Base-by-base conservation (phyloP, 257 asterid species). In the Solanum acaule region DNA sequence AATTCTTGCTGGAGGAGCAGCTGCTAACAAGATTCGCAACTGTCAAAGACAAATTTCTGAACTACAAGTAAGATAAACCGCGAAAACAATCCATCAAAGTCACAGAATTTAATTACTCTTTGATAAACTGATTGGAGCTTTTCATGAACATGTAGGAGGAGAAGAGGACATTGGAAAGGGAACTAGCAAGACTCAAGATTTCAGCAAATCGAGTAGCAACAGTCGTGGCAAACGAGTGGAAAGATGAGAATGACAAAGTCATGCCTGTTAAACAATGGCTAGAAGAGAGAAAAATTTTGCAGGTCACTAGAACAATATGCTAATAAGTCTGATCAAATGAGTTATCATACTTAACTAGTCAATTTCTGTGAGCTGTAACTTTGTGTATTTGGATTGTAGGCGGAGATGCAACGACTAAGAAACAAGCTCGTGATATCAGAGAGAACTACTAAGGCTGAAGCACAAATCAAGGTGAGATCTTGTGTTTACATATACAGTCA, bases 231-330 rank as follows among this genome's bases (percentile, higher is more conserved):
- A 97, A 94, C 37, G 99, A 97, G 90, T 97, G 99, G 99, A 97
- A 97, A 90, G 98, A 95, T 83, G 99, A 95, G 75, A 97, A 93
- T 49, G 94, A 93, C 93, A 95, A 90, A 92, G 97, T 97, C 52
- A 97, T 96, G 98, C 99, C 99, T 35, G 97, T 95, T 71, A 96
- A 92, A 90, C 98, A 96, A 90, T 96, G 99, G 99, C 92, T 95
- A 72, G 98, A 96, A 89, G 98, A 96, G 91, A 95, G 99, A 93
- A 93, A 92, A 91, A 42, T 95, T 38, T 88, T 93, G 71, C 99
- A 95, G 95, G 99, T 94, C 8, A 49, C 8, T 49, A 29, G 86
- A 82, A 18, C 42, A 82, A 52, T 49, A 49, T 29, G 33, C 42
- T 29, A 2, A 46, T 27, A 75, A 35, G 82, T 75, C 31, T 75